A percentile compares a stretch with the other conserved stretches of the same genome.
Conservation (phyloP, 495 filamentous ascomycete species). For the Podospora pseudocomata region DNA sequence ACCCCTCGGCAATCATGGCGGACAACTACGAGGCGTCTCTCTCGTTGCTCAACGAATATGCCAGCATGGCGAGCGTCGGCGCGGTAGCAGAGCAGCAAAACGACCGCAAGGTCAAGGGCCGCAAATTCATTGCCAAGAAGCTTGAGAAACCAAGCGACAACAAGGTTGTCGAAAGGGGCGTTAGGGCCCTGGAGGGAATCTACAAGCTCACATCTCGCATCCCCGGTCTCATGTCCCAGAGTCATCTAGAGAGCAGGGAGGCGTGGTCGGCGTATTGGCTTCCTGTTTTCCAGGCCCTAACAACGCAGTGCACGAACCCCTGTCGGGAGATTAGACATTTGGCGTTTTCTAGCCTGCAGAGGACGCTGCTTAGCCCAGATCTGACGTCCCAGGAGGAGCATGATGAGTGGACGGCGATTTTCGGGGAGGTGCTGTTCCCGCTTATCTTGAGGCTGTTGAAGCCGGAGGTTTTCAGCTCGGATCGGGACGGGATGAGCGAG, state of each 20-base stretch:
- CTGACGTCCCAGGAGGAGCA: slow-evolving; percentile 67
- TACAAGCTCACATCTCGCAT: slow-evolving; percentile 75
- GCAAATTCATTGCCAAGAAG: slow-evolving; percentile 37
- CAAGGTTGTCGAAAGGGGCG: slow-evolving; percentile 69
- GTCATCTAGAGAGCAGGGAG: slow-evolving; percentile 84
- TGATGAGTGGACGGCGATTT: slow-evolving; percentile 91
- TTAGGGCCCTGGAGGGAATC: slow-evolving; percentile 75
- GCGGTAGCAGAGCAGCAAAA: slow-evolving; percentile 74
- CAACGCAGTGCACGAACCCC: slow-evolving; percentile 87
- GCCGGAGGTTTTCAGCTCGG: slow-evolving; percentile 90
- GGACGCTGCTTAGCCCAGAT: slow-evolving; percentile 74
- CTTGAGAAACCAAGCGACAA: slow-evolving; percentile 64
- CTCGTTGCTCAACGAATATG: slow-evolving; percentile 82
- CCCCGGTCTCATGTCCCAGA: slow-evolving; percentile 82
- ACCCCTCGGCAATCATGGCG: slow-evolving; percentile 73
- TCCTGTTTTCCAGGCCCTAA: slow-evolving; percentile 85
- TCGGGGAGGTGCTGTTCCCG: slow-evolving; percentile 93
- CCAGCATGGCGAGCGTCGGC: slow-evolving; percentile 77
- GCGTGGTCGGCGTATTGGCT: slow-evolving; percentile 98
- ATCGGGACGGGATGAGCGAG: slow-evolving; percentile 91
- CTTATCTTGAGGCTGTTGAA: slow-evolving; percentile 84
- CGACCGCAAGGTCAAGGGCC: slow-evolving; percentile 57
- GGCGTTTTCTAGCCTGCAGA: slow-evolving; percentile 81
- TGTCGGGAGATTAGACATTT: slow-evolving; percentile 90
- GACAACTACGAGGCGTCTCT: slow-evolving; percentile 93